Conservation (phyloP, 805 yeast species). For the Candida hispaniensis region DNA sequence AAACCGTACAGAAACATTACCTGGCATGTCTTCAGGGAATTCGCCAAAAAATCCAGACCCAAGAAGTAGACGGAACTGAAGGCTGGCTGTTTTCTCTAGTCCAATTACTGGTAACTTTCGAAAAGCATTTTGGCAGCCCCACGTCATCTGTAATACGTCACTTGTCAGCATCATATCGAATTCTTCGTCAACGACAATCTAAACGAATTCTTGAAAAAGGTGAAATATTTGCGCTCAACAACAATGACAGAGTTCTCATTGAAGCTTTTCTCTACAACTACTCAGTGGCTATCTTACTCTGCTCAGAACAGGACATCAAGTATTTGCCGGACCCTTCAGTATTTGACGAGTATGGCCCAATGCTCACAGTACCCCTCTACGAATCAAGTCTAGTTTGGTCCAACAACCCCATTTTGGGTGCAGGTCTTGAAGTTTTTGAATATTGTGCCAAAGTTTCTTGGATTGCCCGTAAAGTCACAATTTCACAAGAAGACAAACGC, state of each 20-base stretch:
- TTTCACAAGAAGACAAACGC: slow-evolving; percentile 5
- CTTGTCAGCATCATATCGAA: slow-evolving; percentile 7
- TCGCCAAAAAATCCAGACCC: slow-evolving; percentile 4
- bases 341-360: slow-evolving; percentile 10
- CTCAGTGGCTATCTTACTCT: slow-evolving; percentile 11
- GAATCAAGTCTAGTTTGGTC: slow-evolving; percentile 7
- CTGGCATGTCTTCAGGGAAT: slow-evolving; percentile 4
- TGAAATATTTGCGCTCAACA: slow-evolving; percentile 14
- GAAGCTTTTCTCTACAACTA: slow-evolving; percentile 13
- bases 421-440: slow-evolving; percentile 10
- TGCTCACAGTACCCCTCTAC: slow-evolving; percentile 6
- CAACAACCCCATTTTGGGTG: slow-evolving; percentile 10
- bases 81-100: slow-evolving; percentile 10
- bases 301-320: slow-evolving; percentile 1
- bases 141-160: slow-evolving; percentile 5
- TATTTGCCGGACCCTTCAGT: slow-evolving; percentile 4
- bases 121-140: slow-evolving; percentile 6
- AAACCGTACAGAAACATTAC: slow-evolving; percentile 7
- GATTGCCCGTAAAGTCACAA: slow-evolving; percentile 3
- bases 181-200: slow-evolving; percentile 3
- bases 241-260: slow-evolving; percentile 7
- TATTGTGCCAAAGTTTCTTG: slow-evolving; percentile 7
- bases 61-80: slow-evolving; percentile 3
- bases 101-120: slow-evolving; percentile 7
- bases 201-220: slow-evolving; percentile 8